Conservation (phyloP, 805 yeast genomes). For the Starmerella sp. region DNA sequence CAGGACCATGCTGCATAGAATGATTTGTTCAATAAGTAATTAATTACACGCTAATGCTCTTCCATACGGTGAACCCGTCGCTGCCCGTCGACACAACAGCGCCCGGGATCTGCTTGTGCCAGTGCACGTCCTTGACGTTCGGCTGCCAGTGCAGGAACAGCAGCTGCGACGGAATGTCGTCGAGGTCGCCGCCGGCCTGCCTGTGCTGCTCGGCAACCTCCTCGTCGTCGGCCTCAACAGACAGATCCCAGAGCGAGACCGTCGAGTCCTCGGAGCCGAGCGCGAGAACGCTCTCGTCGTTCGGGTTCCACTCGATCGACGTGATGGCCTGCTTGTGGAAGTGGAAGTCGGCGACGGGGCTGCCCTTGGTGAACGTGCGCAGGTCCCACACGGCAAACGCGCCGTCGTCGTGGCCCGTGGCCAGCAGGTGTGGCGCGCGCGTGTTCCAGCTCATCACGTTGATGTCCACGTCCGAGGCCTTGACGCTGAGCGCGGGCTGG, state of each 20-base stretch:
- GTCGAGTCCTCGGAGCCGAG: conserved; percentile 95
- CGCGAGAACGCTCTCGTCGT: conserved; percentile 90
- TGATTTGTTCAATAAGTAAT: neutral
- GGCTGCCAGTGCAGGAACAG: conserved; percentile 97
- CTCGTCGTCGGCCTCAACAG: conserved; percentile 98
- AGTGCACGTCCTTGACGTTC: conserved; percentile 93
- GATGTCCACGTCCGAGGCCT: conserved; percentile 72
- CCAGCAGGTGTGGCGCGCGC: conserved; percentile 73
- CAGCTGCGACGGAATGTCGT: conserved; percentile 88
- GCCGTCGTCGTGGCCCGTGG: conserved; percentile 96
- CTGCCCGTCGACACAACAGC: conserved; percentile 89
- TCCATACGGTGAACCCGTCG: conserved; percentile 91
- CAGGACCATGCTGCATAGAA: too few relatives aligned
- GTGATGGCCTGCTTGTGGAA: conserved; percentile 93
- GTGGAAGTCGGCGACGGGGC: conserved; percentile 86
- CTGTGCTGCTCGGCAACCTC: conserved; percentile 78
- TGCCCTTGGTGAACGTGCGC: conserved; percentile 60
- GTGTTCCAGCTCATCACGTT: conserved; percentile 94
- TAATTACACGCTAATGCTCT: conserved; percentile 76
- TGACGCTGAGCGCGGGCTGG: conserved; percentile 76
- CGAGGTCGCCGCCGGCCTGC: conserved; percentile 60
- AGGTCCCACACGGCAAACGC: conserved; percentile 97
- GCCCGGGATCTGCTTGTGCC: conserved; percentile 97
- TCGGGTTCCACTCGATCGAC: conserved; percentile 85
- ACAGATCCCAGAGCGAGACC: conserved; percentile 93